Base-by-base conservation (phyloP, 2,329 filamentous ascomycete genomes). In the Calonectria pteridis region DNA sequence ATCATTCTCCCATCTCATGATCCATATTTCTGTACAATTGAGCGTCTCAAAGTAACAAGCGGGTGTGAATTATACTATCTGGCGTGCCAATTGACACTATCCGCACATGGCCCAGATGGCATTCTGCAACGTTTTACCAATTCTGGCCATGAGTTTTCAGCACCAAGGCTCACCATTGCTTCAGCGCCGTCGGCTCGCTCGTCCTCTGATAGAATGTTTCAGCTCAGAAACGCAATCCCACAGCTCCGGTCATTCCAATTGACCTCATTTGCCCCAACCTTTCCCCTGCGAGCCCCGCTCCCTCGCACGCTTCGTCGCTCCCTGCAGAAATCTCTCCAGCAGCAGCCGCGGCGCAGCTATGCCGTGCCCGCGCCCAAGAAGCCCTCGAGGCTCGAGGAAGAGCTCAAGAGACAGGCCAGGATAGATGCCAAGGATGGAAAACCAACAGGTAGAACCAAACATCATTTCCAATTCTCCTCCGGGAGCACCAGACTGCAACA, bases 371-470 rank as follows among this genome's bases (percentile, higher is more conserved):
- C 55, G 29, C 50, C 74, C n/a, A 74, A 67, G 64, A 75, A 76
- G 51, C 58, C 74, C 23, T 65, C 68, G 28, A 73, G 67, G 37
- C 40, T 81, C 43, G 74, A 81, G 58, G 79, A 82, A 49, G 80
- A 80, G 71, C 76, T 81, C 10, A 80, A 80, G 49, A 63, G 76
- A 18, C 81, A 80, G 23, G 82, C 82, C 9, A 81, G 78, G 58
- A 76, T 75, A 20, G 80, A 77, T 9, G 74, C 79, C 0, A 78
- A 75, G 23, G 73, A 67, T 10, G 67, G 75, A 3, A 80, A 80
- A 20, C 70, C 74, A 3, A 71, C 72, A 1, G 79, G 82, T 83
- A 59, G 13, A 11, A 49, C 13, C 10, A 37, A 65, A 26, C 2
- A 14, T 14, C 26, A 26, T 2, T 65, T 1, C 2, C 6, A 26